These are phyloP conservation scores for Arachis hypogaea DNA, from an alignment of 306 rosid species.

Conservation along the genomic window DNA sequence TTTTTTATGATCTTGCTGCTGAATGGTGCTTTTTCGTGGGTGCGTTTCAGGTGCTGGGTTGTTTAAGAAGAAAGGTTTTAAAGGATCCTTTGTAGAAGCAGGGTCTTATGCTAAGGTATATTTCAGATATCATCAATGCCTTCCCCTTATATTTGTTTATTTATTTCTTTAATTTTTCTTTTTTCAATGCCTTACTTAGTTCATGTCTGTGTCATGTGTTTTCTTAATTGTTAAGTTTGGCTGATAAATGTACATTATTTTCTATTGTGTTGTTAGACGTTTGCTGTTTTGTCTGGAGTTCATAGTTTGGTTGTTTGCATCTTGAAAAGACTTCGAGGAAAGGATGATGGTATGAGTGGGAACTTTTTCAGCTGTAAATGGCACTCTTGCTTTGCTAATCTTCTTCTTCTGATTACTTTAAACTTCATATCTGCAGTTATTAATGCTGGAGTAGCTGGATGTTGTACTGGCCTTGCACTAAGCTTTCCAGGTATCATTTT, in stretches of 20 bases:
- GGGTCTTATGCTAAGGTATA: conserved; percentile 87
- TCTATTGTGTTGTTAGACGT: conserved; percentile 58
- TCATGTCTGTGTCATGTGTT: neutral
- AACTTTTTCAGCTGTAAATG: conserved; percentile 17
- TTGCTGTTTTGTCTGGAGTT: conserved; percentile 98
- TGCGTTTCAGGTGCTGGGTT: conserved; percentile 80
- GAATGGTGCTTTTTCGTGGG: conserved; percentile 31
- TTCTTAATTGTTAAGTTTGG: neutral
- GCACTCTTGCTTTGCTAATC: neutral
- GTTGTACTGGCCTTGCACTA: conserved; percentile 97
- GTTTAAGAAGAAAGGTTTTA: conserved; percentile 86
- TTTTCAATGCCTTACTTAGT: neutral
- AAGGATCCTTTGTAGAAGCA: conserved; percentile 88
- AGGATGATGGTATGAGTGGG: conserved; percentile 75
- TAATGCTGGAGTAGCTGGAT: conserved; percentile 97
- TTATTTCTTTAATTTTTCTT: neutral
- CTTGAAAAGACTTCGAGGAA: conserved; percentile 89
- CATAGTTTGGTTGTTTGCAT: conserved; percentile 96
- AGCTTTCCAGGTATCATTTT: conserved; percentile 80
- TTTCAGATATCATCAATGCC: conserved; percentile 29
- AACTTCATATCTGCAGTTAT: conserved; percentile 61
- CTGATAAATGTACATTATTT: neutral
- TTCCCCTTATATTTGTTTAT: neutral
- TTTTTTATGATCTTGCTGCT: conserved; percentile 35
- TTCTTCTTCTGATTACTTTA: conserved; percentile 18